phyloP scores from a whole-genome alignment of 1,284 basidiomycete genomes.

The Austropuccinia psidii region DNA sequence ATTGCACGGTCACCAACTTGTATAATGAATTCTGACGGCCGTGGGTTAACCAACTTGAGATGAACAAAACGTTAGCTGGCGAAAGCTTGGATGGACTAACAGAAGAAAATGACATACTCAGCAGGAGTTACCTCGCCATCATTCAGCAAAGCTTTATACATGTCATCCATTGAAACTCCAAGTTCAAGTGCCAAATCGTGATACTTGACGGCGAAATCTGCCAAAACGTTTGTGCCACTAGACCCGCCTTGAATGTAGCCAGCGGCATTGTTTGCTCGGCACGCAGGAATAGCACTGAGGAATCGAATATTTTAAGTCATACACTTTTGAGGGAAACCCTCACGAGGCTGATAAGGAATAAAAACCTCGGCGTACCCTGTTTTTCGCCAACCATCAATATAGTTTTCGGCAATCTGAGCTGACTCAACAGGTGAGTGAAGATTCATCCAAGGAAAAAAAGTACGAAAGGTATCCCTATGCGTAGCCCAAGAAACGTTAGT shows the following conservation, averaged over 20 bases:
- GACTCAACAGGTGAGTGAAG: slow-evolving; percentile 42
- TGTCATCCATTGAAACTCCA: slow-evolving; percentile 41
- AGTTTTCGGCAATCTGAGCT: slow-evolving; percentile 43
- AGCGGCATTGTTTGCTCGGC: slow-evolving; percentile 42
- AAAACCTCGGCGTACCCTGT: neutral
- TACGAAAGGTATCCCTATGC: slow-evolving; percentile 39
- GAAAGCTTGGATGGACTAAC: too few species aligned
- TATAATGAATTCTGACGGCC: too few species aligned
- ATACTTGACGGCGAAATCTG: slow-evolving; percentile 8
- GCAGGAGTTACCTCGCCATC: slow-evolving; percentile 38
- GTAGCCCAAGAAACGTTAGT: too few species aligned
- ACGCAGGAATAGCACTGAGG: slow-evolving; percentile 42
- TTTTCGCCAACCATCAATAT: slow-evolving; percentile 42
- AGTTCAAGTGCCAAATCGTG: slow-evolving; percentile 27
- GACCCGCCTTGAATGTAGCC: slow-evolving; percentile 37
- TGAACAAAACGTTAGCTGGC: too few species aligned
- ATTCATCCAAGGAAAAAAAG: slow-evolving; percentile 43
- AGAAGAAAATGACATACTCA: neutral
- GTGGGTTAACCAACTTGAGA: too few species aligned
- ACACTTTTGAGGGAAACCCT: neutral
- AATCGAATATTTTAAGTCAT: neutral
- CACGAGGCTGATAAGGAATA: too few species aligned
- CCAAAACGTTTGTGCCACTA: neutral
- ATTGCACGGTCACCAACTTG: too few species aligned
- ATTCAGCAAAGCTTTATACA: slow-evolving; percentile 41